phyloP scores from a whole-genome alignment of 1,284 basidiomycete genomes.

The Naganishia sp. region DNA sequence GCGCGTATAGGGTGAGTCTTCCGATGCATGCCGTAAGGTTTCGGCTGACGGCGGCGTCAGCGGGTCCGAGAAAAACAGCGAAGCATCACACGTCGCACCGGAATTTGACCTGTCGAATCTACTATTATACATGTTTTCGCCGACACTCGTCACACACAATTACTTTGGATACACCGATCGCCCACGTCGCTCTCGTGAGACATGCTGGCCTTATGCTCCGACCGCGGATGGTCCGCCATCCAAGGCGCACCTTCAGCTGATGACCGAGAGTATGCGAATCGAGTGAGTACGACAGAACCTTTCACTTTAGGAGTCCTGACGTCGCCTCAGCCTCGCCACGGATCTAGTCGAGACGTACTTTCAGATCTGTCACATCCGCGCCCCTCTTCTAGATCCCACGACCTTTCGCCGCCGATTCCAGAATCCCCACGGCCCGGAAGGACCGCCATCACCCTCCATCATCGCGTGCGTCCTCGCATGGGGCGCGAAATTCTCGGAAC shows the following conservation, averaged over 20 bases:
- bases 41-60: background rate
- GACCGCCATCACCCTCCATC: slow-evolving; percentile 67
- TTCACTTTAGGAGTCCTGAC: background rate
- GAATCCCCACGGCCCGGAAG: slow-evolving; percentile 43
- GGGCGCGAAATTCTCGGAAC: slow-evolving; percentile 89
- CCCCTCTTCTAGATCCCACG: slow-evolving; percentile 74
- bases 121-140: slow-evolving; percentile 49
- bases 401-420: slow-evolving; percentile 64
- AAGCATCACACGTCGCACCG: slow-evolving; percentile 9
- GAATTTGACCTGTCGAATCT: slow-evolving; percentile 41
- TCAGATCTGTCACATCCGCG: slow-evolving; percentile 76
- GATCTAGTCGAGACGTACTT: slow-evolving; percentile 77
- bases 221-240: slow-evolving; percentile 29
- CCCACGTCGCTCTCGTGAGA: slow-evolving; percentile 6
- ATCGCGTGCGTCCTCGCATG: slow-evolving; percentile 87
- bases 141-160: slow-evolving; percentile 41
- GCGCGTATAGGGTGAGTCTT: slow-evolving; percentile 5
- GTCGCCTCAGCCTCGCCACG: slow-evolving; percentile 67
- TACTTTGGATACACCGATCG: slow-evolving; percentile 48
- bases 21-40: too few relatives aligned
- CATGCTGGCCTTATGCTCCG: slow-evolving; percentile 21
- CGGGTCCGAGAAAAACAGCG: background rate
- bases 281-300: slow-evolving; percentile 30
- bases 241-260: slow-evolving; percentile 34
- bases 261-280: slow-evolving; percentile 29